Evolutionary conservation across 805 yeast species (phyloP).

Genomic region (Candida mattraensis): DNA sequence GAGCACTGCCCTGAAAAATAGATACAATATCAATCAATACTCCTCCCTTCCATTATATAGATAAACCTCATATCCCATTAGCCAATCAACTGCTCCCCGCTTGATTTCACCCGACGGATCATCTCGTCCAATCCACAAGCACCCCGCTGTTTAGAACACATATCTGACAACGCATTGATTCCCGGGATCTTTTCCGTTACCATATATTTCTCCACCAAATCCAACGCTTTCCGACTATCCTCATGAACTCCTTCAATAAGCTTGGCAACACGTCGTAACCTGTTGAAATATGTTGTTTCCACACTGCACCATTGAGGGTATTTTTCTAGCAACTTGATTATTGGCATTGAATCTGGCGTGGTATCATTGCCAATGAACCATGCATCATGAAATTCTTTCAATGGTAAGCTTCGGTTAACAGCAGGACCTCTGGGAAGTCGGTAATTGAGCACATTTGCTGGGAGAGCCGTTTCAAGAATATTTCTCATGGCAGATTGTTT

Average conservation of each 20-base stretch:
- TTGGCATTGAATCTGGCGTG: constrained; percentile 15
- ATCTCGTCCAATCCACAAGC: constrained; percentile 16
- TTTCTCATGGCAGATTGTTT: neutral
- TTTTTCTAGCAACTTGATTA: constrained; percentile 5
- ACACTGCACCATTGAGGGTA: constrained; percentile 17
- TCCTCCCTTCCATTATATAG: too few species aligned
- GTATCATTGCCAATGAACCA: constrained; percentile 15
- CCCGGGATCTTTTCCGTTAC: constrained; percentile 12
- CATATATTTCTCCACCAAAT: constrained; percentile 15
- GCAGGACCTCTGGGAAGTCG: constrained; percentile 20
- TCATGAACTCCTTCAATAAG: constrained; percentile 11
- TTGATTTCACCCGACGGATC: constrained; percentile 9
- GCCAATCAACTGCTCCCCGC: too few species aligned
- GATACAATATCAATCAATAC: too few species aligned
- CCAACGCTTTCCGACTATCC: constrained; percentile 11
- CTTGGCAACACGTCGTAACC: constrained; percentile 16
- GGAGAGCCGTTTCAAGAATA: constrained; percentile 5
- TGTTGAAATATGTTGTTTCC: constrained; percentile 18
- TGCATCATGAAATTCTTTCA: constrained; percentile 16
- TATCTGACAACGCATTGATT: constrained; percentile 16
- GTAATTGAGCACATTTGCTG: constrained; percentile 12
- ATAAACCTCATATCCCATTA: too few species aligned
- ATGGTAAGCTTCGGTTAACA: constrained; percentile 11
- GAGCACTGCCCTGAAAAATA: too few species aligned
- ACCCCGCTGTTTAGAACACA: constrained; percentile 14